Evolutionary conservation across 2,329 filamentous ascomycete genomes (phyloP), one percentile per base, ranked within the genome.

Genomic region (Pseudogymnoascus sp.): DNA sequence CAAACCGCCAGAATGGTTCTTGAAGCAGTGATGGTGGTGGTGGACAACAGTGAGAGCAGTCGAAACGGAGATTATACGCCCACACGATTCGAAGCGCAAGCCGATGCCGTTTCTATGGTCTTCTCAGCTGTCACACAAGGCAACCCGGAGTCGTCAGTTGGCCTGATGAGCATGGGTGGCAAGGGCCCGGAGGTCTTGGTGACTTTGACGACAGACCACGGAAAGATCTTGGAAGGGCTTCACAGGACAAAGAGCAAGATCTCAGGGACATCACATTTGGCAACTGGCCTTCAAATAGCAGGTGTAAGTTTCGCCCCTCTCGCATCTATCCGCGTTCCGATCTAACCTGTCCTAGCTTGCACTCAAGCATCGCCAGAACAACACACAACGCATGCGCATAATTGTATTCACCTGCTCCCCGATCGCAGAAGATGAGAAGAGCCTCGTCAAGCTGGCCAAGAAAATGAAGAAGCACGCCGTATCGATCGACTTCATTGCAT

Each of bases 401-500:
- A 89, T 99, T 77, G 92, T 96, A 66, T 97, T 99, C 77, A 89
- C 93, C 67, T 99, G 95, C 83, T 96, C 92, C 45, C 90, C 93
- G 29, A 88, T 97, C 73, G 83, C 87, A 66, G 95, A 99, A 73
- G 88, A 91, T 68, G 90, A 97, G 76, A 95, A 95, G 79, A 86
- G 89, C 62, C 85, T 99, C 61, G 84, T 93, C 67, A 90, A 91
- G 73, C 83, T 99, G 31, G 93, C 95, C 51, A 96, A 95, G 81
- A 96, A 95, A 80, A 96, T 97, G 92, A 97, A 97, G 86, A 99
- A 99, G 84, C 89, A 88, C 77, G 93, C 90, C 73, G 90, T 96
- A 66, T 90, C 88, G 66, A 90, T 99, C 73, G 95, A 99, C 76
- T 93, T 99, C 73, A 85, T 99, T 66, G 86, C 93, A 57, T 99